Evolutionary conservation across 805 yeast genomes (phyloP).

Genomic region (Monosporozyma yasuniensis): DNA sequence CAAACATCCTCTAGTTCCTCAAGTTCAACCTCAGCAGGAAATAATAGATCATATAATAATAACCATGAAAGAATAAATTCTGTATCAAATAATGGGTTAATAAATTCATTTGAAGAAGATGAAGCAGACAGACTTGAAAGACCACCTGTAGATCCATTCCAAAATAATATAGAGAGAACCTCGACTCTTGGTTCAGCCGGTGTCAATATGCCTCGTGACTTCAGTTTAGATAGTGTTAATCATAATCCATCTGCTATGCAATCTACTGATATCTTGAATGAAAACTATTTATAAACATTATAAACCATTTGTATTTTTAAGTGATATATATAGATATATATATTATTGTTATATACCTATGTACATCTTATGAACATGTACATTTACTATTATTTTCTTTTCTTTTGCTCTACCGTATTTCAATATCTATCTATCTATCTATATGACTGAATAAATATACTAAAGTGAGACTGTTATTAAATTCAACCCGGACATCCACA

Average conservation of each 20-base stretch:
- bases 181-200: background rate
- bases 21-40: conserved; percentile 2
- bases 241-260: conserved; percentile 1
- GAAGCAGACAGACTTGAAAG: conserved; percentile 1
- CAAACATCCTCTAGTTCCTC: conserved; percentile 6
- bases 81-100: conserved; percentile 24
- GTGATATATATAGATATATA: background rate
- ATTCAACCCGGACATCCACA: too few species aligned
- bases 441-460: too few species aligned
- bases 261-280: conserved; percentile 4
- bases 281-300: conserved; percentile 1
- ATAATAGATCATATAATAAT: conserved; percentile 7
- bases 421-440: too few species aligned
- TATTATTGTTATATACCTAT: background rate
- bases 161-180: conserved; percentile 9
- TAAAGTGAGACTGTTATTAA: too few species aligned
- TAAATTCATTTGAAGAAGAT: conserved; percentile 18
- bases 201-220: conserved; percentile 13
- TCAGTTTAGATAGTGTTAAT: conserved; percentile 15
- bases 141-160: conserved; percentile 3
- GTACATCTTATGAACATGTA: background rate
- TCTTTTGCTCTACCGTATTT: too few species aligned
- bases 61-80: conserved; percentile 21
- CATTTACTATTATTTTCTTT: background rate
- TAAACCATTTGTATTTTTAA: background rate